Percentiles rank a stretch among this genome's conserved stretches.
phyloP scores from a whole-genome alignment of 768 basidiomycete species.

The Rubroboletus pulcherrimus region DNA sequence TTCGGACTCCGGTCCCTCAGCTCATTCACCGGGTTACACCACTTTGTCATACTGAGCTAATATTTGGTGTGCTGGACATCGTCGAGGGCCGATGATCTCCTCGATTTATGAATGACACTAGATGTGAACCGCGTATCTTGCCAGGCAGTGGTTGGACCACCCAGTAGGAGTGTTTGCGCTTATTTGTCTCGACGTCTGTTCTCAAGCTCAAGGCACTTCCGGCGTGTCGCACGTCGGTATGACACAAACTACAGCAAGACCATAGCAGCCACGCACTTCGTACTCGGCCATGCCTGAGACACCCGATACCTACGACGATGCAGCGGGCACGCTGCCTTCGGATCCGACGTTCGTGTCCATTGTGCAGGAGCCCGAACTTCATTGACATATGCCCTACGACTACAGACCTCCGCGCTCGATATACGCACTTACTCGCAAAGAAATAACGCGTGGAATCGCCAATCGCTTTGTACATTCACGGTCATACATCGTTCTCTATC shows the following conservation, averaged over 20 bases:
- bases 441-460: constrained; percentile 81
- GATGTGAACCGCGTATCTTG: neutral
- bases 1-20: neutral
- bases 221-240: constrained; percentile 1
- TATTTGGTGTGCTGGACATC: neutral
- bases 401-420: constrained; percentile 73
- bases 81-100: neutral
- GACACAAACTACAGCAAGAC: constrained; percentile 1
- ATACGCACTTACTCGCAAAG: constrained; percentile 77
- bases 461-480: constrained; percentile 88
- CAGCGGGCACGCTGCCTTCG: constrained; percentile 31
- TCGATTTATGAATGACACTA: neutral
- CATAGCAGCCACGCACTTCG: neutral
- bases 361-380: constrained; percentile 8
- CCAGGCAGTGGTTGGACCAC: no score
- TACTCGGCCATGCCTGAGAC: constrained; percentile 36
- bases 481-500: constrained; percentile 83
- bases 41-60: neutral
- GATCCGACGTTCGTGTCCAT: constrained; percentile 29
- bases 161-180: constrained; percentile 23
- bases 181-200: constrained; percentile 24
- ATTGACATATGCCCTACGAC: constrained; percentile 17
- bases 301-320: constrained; percentile 28
- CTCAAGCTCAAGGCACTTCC: neutral
- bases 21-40: neutral